Conservation (phyloP, 2,329 filamentous ascomycete species). For the Epichloe coenophiala region DNA sequence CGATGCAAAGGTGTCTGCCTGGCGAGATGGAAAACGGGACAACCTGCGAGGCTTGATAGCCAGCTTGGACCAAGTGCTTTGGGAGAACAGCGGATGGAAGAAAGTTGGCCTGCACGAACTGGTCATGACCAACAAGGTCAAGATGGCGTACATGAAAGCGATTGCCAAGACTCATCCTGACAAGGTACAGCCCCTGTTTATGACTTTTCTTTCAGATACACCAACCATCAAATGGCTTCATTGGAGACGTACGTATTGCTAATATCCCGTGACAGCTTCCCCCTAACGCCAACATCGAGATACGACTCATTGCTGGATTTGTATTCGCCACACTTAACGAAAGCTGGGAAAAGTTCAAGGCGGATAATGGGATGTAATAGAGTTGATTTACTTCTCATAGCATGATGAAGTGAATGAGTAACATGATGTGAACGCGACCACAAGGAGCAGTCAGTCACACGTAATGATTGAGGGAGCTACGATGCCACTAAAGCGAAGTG, state of each 20-base stretch:
- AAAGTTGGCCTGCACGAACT: slow-evolving; percentile 90
- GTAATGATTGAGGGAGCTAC: neutral
- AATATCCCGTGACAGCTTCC: slow-evolving; percentile 34
- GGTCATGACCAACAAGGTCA: slow-evolving; percentile 87
- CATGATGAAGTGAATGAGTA: slow-evolving; percentile 2
- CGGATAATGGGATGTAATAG: slow-evolving; percentile 48
- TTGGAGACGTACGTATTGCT: neutral
- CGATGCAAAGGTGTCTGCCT: slow-evolving; percentile 62
- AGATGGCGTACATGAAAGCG: slow-evolving; percentile 97
- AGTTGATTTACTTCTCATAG: neutral
- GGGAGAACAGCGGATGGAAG: slow-evolving; percentile 90
- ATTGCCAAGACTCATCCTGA: slow-evolving; percentile 98
- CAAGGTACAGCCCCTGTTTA: slow-evolving; percentile 52
- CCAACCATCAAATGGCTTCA: too few relatives aligned
- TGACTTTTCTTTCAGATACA: too few relatives aligned
- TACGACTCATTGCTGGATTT: slow-evolving; percentile 49
- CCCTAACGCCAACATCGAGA: slow-evolving; percentile 53
- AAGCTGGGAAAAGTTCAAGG: slow-evolving; percentile 61
- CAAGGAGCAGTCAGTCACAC: neutral
- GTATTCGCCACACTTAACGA: slow-evolving; percentile 59
- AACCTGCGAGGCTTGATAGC: slow-evolving; percentile 80
- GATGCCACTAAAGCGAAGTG: neutral
- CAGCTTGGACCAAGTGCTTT: slow-evolving; percentile 78
- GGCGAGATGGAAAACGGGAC: slow-evolving; percentile 85
- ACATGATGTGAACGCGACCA: too few relatives aligned